Evolutionary conservation across 352 stramenopile genomes (phyloP), one percentile per base, ranked within the genome.

Genomic region (Pythium biforme): DNA sequence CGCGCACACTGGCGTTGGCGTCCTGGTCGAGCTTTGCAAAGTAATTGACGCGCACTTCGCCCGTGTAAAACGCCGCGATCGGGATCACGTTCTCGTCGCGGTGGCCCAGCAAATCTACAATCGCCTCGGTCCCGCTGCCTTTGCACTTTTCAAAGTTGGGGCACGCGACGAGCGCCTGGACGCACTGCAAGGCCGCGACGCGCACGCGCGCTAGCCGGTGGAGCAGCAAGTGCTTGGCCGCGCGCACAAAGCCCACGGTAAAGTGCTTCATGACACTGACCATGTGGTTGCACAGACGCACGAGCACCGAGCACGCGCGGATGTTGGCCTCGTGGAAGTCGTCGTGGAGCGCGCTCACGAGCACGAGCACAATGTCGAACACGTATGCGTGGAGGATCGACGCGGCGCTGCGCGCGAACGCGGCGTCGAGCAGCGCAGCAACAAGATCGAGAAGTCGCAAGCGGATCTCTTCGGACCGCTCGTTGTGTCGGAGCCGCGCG

Each of bases 81-180:
- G 92, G 88, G 51, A 98, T 88, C 34, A 98, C 90, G 75, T 99
- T 99, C 45, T 98, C 93, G 55, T 98, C 95, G 40, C 89, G 80
- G 70, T 98, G 97, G 17, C 94, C 96, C 26, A 98, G 81, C 10
- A 99, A 69, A 66, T 99, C 96, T 14, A 83, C 75, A 62, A 99
- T 98, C 2, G 92, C 94, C 22, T 97, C 86, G 7, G 95, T 97
- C 41, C 94, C 96, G n/a, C 92, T 95, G 41, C 94, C 95, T 57
- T 96, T 96, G 72, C 88, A 90, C 40, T 98, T 98, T 34, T 89
- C 87, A n/a, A 86, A 65, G 53, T 97, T 91, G 0, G 89, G 88
- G 54, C 93, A 91, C 22, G 74, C 76, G 17, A 98, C 85, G 26
- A 96, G 68, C n/a, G 74, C 72, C 22, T 81, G 78, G 45, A 98